phyloP scores from a whole-genome alignment of 495 filamentous ascomycete species.

The Penicillium parvum region DNA sequence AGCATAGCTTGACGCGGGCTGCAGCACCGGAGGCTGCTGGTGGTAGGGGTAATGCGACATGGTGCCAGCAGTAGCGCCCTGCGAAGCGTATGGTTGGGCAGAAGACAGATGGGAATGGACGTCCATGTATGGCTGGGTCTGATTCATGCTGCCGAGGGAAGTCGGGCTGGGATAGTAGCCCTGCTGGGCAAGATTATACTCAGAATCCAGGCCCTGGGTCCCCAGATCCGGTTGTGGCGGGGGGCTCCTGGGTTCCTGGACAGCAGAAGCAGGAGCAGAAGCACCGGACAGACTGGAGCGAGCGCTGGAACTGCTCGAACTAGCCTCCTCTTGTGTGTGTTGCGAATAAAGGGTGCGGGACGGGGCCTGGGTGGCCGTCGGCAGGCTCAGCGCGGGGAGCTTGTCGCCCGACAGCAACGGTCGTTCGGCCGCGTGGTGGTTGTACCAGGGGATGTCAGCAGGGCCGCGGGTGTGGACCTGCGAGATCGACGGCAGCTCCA shows the following conservation, averaged over 20 bases:
- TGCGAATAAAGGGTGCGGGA: conserved; percentile 50
- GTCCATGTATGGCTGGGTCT: conserved; percentile 76
- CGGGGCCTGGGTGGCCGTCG: conserved; percentile 55
- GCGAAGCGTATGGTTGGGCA: conserved; percentile 72
- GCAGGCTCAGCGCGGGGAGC: conserved; percentile 70
- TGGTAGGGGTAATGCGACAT: conserved; percentile 67
- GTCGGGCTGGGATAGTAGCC: conserved; percentile 37
- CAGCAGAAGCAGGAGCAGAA: conserved; percentile 25
- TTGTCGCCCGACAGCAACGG: conserved; percentile 69
- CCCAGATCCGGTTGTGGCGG: conserved; percentile 34
- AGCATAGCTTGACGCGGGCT: conserved; percentile 73
- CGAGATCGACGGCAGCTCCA: conserved; percentile 94
- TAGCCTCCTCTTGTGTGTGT: conserved; percentile 28
- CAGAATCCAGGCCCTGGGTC: conserved; percentile 38
- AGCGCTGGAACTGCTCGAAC: conserved; percentile 26
- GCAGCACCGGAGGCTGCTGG: conserved; percentile 75
- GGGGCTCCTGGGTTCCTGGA: conserved; percentile 33
- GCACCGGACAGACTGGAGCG: conserved; percentile 38
- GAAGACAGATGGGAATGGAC: conserved; percentile 80
- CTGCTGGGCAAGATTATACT: conserved; percentile 32
- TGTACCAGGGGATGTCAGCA: conserved; percentile 73
- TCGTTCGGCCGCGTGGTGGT: conserved; percentile 64
- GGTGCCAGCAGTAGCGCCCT: conserved; percentile 72
- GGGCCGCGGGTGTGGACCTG: conserved; percentile 87
- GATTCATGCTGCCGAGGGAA: conserved; percentile 75